phyloP scores from a whole-genome alignment of 805 yeast genomes.

The Starmerella kuoi region DNA sequence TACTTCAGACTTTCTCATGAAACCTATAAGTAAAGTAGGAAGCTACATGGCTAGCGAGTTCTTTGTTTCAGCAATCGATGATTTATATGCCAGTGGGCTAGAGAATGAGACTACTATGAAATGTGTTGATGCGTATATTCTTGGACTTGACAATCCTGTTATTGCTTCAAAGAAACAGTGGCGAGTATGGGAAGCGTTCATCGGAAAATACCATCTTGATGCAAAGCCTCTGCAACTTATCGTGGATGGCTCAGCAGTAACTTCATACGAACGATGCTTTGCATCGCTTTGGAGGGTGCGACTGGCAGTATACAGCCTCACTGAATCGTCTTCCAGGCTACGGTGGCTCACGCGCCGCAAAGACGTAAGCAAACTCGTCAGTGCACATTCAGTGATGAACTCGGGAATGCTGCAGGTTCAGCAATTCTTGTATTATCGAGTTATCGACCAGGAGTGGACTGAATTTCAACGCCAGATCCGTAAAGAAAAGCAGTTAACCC shows the following conservation, averaged over 20 bases:
- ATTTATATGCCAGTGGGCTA: background rate
- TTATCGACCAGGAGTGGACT: slow-evolving; percentile 30
- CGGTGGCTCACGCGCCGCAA: background rate
- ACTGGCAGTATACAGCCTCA: slow-evolving; percentile 45
- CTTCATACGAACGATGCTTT: slow-evolving; percentile 62
- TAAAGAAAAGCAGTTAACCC: slow-evolving; percentile 17
- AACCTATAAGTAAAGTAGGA: slow-evolving; percentile 4
- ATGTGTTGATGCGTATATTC: slow-evolving; percentile 68
- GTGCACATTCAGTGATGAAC: slow-evolving; percentile 3
- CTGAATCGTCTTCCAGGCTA: slow-evolving; percentile 1
- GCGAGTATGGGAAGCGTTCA: slow-evolving; percentile 17
- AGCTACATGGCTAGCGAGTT: slow-evolving; percentile 12
- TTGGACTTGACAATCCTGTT: slow-evolving; percentile 38
- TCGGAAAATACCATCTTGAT: slow-evolving; percentile 38
- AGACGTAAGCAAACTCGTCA: background rate
- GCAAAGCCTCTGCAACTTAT: slow-evolving; percentile 44
- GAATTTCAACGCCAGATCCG: background rate
- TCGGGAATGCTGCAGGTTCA: slow-evolving; percentile 25
- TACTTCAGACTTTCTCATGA: slow-evolving; percentile 7
- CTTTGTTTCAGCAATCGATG: slow-evolving; percentile 9
- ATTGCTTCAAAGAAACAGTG: background rate
- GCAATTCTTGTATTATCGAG: slow-evolving; percentile 29
- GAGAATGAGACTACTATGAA: slow-evolving; percentile 29
- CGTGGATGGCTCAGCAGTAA: slow-evolving; percentile 35
- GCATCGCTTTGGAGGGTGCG: slow-evolving; percentile 74